phyloP scores from a whole-genome alignment of 2,329 filamentous ascomycete species.

The Aspergillus carbonarius region DNA sequence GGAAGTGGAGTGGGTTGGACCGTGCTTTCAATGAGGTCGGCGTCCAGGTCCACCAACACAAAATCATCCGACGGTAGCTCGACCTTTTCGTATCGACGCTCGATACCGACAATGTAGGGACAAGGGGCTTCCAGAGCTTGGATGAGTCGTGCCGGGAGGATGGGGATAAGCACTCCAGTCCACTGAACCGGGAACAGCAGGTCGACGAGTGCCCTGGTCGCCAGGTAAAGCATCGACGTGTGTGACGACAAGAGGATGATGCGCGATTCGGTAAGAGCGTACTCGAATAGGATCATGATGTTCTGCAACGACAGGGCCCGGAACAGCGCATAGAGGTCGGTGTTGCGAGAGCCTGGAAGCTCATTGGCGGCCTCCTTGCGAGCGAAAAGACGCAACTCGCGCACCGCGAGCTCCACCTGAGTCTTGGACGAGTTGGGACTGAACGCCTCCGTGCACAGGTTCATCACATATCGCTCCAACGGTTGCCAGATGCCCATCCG shows the following conservation, averaged over 20 bases:
- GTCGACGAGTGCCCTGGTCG: constrained; percentile 80
- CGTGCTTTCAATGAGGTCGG: constrained; percentile 84
- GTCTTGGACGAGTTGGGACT: constrained; percentile 91
- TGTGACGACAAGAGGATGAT: constrained; percentile 97
- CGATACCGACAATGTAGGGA: constrained; percentile 94
- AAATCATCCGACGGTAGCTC: constrained; percentile 88
- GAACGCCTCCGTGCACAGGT: constrained; percentile 91
- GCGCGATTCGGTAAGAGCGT: constrained; percentile 85
- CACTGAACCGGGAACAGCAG: constrained; percentile 88
- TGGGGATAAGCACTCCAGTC: constrained; percentile 90
- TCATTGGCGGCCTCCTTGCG: constrained; percentile 92
- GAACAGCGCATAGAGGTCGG: constrained; percentile 91
- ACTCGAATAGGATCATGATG: constrained; percentile 89
- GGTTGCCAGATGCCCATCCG: constrained; percentile 94
- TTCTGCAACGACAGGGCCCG: constrained; percentile 86
- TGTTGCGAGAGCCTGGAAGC: constrained; percentile 84
- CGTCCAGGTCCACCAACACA: constrained; percentile 89
- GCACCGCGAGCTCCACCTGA: constrained; percentile 86
- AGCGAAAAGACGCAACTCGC: constrained; percentile 87
- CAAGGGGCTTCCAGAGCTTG: constrained; percentile 92
- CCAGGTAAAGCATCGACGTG: constrained; percentile 92
- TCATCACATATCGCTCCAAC: constrained; percentile 93
- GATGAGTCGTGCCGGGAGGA: constrained; percentile 81
- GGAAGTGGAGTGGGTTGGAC: constrained; percentile 75
- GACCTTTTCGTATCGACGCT: constrained; percentile 70